Evolutionary conservation across 139 green algal genomes (phyloP).

Genomic region (Tetradesmus lagerheimii): DNA sequence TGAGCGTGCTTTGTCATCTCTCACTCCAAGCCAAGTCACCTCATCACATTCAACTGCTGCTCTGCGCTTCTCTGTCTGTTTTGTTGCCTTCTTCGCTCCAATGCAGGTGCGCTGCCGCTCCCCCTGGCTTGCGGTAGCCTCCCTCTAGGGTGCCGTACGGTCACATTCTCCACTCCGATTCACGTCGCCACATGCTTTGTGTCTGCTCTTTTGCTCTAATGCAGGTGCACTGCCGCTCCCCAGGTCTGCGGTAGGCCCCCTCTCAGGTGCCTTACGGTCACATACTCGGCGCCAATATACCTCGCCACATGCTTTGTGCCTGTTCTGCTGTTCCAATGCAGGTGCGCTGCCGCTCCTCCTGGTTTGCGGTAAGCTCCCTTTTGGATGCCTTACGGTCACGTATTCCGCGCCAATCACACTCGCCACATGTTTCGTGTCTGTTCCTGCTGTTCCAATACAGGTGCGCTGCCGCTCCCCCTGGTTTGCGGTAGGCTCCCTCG

Average conservation of each 20-base stretch:
- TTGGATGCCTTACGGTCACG: too few species aligned
- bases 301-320: background rate
- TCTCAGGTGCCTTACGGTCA: too few species aligned
- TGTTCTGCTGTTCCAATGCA: background rate
- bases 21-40: background rate
- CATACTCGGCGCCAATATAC: background rate
- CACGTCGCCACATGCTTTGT: too few species aligned
- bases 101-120: background rate
- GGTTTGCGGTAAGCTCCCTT: background rate
- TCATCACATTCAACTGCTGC: too few species aligned
- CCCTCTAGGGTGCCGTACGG: too few species aligned
- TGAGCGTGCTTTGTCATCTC: too few species aligned
- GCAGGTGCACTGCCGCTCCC: too few species aligned
- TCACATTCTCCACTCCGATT: too few species aligned
- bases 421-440: background rate
- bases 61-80: background rate
- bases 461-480: conserved; percentile 39
- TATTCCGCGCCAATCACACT: background rate
- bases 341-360: background rate
- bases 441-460: background rate
- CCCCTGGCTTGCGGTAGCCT: background rate
- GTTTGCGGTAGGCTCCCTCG: background rate
- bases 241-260: too few species aligned
- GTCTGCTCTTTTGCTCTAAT: too few species aligned
- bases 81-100: background rate